Conservation (phyloP, 2,329 filamentous ascomycete species). For the Botrytis galanthina region DNA sequence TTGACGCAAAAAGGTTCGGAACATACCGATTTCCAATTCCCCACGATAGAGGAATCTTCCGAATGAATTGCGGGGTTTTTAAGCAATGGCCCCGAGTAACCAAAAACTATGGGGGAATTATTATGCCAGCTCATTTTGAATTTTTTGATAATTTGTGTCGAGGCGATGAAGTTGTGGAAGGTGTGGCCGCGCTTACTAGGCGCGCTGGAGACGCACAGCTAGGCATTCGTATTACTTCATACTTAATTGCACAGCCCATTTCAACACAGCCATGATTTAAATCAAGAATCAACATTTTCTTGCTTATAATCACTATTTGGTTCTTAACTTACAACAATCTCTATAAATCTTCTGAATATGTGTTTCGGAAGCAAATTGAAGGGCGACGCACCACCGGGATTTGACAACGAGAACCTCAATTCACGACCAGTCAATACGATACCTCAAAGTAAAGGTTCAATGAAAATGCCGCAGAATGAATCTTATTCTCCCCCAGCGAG, state of each 20-base stretch:
- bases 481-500: constrained; percentile 38
- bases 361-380: constrained; percentile 34
- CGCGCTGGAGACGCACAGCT: neutral
- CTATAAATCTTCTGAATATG: constrained; percentile 24
- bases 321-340: neutral
- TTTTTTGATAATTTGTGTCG: neutral
- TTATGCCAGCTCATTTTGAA: neutral
- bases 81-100: rapidly evolving
- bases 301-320: neutral
- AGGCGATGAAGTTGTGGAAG: neutral
- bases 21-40: neutral
- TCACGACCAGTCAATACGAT: constrained; percentile 31
- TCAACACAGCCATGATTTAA: neutral
- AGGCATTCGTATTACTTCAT: constrained; percentile 1
- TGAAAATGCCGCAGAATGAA: constrained; percentile 33
- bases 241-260: neutral
- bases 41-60: neutral
- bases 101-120: no score
- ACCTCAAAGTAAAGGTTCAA: constrained; percentile 22
- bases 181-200: neutral
- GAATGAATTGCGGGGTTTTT: neutral
- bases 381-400: constrained; percentile 27
- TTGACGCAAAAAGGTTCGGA: neutral
- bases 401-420: constrained; percentile 24
- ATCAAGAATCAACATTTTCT: neutral